Percentiles rank a stretch among this genome's conserved stretches.
Conservation (phyloP, 1,139 yeast genomes). For the Lodderomyces theae region DNA sequence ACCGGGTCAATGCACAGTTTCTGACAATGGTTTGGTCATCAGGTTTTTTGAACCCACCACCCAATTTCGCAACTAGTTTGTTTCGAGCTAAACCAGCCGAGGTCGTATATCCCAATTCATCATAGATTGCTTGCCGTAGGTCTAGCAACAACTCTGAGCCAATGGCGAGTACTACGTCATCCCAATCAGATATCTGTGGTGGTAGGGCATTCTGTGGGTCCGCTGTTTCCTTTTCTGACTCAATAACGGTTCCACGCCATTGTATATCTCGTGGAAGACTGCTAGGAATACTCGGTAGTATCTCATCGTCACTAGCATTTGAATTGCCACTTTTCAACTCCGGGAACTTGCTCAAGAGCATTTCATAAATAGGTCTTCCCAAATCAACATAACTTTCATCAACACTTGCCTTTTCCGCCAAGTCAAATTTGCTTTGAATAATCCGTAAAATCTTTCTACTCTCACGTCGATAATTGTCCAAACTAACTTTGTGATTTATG, state of each 20-base stretch:
- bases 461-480: conserved; percentile 89
- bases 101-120: conserved; percentile 73
- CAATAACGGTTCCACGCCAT: conserved; percentile 30
- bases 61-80: conserved; percentile 81
- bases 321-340: background rate
- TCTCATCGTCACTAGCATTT: conserved; percentile 19
- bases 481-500: conserved; percentile 70
- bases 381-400: conserved; percentile 90
- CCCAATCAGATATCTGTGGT: conserved; percentile 63
- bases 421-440: conserved; percentile 53
- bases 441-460: conserved; percentile 74
- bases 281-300: conserved; percentile 53
- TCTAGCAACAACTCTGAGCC: conserved; percentile 60
- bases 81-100: conserved; percentile 84
- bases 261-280: conserved; percentile 29
- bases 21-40: conserved; percentile 77
- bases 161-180: conserved; percentile 65
- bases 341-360: conserved; percentile 28
- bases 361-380: conserved; percentile 45
- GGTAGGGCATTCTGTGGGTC: conserved; percentile 8
- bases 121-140: conserved; percentile 51
- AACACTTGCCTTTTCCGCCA: conserved; percentile 90
- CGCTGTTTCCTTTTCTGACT: conserved; percentile 15
- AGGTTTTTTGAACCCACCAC: conserved; percentile 83
- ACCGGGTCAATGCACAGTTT: conserved; percentile 44